A percentile compares a stretch with the other conserved stretches of the same genome.
These are phyloP conservation scores for Spathaspora gorwiae DNA, from an alignment of 805 yeast genomes.

Conservation along the genomic window DNA sequence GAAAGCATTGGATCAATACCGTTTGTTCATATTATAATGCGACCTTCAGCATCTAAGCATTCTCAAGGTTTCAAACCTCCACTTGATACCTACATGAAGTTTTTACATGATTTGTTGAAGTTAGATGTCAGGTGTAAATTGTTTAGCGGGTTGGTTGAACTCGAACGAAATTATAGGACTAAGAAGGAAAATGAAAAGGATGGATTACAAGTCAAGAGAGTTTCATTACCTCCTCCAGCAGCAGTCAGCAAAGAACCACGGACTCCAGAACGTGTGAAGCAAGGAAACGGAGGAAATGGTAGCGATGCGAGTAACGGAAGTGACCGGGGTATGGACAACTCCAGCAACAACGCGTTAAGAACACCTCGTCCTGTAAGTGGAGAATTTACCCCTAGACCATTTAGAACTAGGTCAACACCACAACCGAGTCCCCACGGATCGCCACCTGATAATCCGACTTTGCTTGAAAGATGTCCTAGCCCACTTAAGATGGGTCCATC, in stretches of 20 bases:
- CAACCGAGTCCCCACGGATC: slow-evolving; percentile 36
- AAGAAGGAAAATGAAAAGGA: slow-evolving; percentile 20
- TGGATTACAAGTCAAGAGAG: slow-evolving; percentile 17
- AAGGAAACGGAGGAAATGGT: not conserved
- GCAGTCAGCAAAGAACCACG: slow-evolving; percentile 4
- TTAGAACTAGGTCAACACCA: slow-evolving; percentile 38
- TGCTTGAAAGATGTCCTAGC: not conserved
- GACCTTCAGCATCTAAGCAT: slow-evolving; percentile 36
- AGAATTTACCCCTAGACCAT: slow-evolving; percentile 39
- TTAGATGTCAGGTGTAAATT: slow-evolving; percentile 17
- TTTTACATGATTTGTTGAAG: slow-evolving; percentile 26
- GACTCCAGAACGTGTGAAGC: not conserved
- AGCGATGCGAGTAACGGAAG: not conserved
- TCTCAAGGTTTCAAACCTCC: slow-evolving; percentile 40
- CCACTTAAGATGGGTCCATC: not conserved
- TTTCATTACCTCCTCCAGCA: slow-evolving; percentile 13
- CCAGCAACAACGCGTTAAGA: slow-evolving; percentile 1
- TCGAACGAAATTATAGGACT: slow-evolving; percentile 21
- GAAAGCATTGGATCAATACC: slow-evolving; percentile 35
- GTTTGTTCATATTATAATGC: slow-evolving; percentile 34
- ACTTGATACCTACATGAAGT: slow-evolving; percentile 16
- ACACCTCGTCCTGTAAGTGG: slow-evolving; percentile 21
- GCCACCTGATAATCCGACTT: slow-evolving; percentile 21
- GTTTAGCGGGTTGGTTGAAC: slow-evolving; percentile 18
- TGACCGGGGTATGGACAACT: not conserved